These are phyloP conservation scores for Murraya koenigii DNA, from an alignment of 345 rosid species.

Conservation along the genomic window DNA sequence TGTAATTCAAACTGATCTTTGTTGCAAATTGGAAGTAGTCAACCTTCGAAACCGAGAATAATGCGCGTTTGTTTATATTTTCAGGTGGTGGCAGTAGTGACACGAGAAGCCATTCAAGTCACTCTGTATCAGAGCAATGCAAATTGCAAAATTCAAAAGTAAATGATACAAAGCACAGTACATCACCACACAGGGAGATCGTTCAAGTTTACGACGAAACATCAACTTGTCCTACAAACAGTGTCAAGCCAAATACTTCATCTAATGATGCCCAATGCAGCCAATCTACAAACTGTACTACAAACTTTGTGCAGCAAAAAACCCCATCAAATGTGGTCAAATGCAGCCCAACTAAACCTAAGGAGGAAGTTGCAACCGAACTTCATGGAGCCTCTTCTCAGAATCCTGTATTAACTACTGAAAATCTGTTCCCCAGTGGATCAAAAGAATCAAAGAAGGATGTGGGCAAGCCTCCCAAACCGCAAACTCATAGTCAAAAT, in stretches of 20 bases:
- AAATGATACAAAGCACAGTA: constrained; percentile 15
- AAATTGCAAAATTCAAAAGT: constrained; percentile 13
- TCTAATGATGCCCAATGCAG: background rate
- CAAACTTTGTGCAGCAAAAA: background rate
- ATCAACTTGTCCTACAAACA: background rate
- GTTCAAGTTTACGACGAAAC: constrained; percentile 6
- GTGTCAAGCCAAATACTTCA: background rate
- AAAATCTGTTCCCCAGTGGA: background rate
- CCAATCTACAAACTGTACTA: background rate
- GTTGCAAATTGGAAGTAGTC: background rate
- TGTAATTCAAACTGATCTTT: background rate
- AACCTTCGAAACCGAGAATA: background rate
- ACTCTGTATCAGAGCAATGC: constrained; percentile 7
- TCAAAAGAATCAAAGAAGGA: constrained; percentile 15
- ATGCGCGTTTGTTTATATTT: background rate
- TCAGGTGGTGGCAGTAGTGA: constrained; percentile 41
- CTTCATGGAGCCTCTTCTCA: background rate
- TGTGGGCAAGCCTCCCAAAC: constrained; percentile 44
- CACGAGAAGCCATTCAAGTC: constrained; percentile 26
- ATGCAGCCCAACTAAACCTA: background rate
- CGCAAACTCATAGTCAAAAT: constrained; percentile 15
- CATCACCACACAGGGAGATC: constrained; percentile 16
- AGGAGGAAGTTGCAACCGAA: constrained; percentile 5
- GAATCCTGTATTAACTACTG: constrained; percentile 3
- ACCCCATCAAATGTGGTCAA: background rate